Evolutionary conservation across 495 filamentous ascomycete species (phyloP), one percentile per base, ranked within the genome.

Genomic region (Xylaria longipes): DNA sequence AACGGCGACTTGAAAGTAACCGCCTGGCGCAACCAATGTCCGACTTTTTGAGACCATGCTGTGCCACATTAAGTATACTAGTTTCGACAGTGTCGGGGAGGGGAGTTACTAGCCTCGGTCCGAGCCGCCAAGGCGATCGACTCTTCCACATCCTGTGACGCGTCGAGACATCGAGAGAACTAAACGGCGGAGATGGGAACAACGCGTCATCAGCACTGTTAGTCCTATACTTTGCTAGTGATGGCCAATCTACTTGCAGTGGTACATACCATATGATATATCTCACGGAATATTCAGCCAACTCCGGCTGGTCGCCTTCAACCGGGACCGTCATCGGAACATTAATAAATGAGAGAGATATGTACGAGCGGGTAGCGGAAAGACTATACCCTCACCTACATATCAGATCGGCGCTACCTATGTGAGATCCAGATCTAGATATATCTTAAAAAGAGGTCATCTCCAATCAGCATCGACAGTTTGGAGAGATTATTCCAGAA

Each of bases 371-470:
- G 65, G 48, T 67, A 67, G 65, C 65, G 65, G 65, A 54, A 41
- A 67, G 22, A 67, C 35, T 56, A 31, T 41, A 43, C 11, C 45
- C 57, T 62, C 68, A 29, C 43, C 39, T 52, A 70, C 57, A 69
- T 20, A 54, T 31, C 29, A 25, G 41, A 43, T 64, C 68, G 46
- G 46, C 58, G 68, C 45, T 70, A 64, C 57, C 57, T 37, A 60
- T 56, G 57, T 70, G 58, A 70, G 68, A 70, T 70, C 58, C 29
- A 60, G 66, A 70, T 70, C 68, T 70, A 39, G 46, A 43, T 70
- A 22, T 15, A 64, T 60, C 37, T 63, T 12, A 69, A 33, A 54
- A 69, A 48, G 27, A 62, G 8, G 43, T 9, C 20, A 25, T 48
- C 67, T 69, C 52, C 67, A 69, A 61, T 69, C 56, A 12, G 41